Conservation (phyloP, 2,329 filamentous ascomycete species). For the Trichophyton benhamiae region DNA sequence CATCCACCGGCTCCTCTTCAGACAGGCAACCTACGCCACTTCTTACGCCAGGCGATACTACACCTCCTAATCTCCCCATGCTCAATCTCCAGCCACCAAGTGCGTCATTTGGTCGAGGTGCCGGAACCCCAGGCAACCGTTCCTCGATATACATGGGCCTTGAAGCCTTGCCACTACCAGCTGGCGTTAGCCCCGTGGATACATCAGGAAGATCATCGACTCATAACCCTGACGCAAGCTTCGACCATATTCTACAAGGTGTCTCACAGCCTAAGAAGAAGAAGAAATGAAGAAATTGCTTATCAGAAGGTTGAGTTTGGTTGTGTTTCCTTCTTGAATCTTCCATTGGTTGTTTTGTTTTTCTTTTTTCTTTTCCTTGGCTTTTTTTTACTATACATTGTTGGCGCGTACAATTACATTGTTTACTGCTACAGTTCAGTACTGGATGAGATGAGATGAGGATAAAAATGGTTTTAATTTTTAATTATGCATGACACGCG, state of each 20-base stretch:
- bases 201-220: constrained; percentile 29
- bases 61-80: constrained; percentile 19
- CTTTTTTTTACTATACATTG: not conserved
- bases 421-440: not conserved
- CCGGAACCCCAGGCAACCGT: constrained; percentile 23
- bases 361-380: not conserved
- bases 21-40: constrained; percentile 23
- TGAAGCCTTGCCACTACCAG: constrained; percentile 34
- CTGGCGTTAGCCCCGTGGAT: constrained; percentile 31
- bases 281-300: not conserved
- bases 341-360: not conserved
- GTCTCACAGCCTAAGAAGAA: constrained; percentile 14
- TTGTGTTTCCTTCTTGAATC: not conserved
- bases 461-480: not conserved
- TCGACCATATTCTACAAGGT: constrained; percentile 37
- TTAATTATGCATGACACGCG: not conserved
- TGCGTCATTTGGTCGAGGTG: constrained; percentile 17
- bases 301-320: not conserved
- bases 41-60: constrained; percentile 18
- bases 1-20: constrained; percentile 15
- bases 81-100: constrained; percentile 22
- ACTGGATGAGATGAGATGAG: not conserved
- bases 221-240: constrained; percentile 38
- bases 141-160: constrained; percentile 34
- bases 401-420: constrained; percentile 2